Conservation (phyloP, 176 grass and related monocot genomes). For the Aegilops tauschii region DNA sequence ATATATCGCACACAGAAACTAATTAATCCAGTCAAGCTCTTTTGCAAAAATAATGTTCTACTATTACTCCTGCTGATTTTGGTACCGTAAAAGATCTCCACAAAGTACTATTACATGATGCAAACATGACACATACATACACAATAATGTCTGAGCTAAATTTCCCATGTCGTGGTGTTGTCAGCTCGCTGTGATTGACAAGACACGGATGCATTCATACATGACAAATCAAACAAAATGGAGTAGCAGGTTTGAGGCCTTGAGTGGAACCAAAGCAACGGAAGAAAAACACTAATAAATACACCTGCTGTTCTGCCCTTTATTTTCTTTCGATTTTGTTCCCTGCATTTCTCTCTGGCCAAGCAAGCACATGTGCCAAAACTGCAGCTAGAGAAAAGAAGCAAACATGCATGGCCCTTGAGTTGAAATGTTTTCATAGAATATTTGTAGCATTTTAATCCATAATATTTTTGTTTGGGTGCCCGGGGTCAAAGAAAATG, state of each 20-base stretch:
- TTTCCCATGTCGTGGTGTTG: not conserved
- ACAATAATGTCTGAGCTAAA: not conserved
- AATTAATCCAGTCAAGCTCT: not conserved
- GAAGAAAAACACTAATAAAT: not conserved
- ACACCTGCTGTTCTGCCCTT: not conserved
- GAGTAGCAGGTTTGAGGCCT: not conserved
- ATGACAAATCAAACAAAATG: not conserved
- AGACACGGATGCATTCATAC: not conserved
- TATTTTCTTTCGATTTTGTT: not conserved
- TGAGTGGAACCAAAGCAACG: conserved; percentile 35
- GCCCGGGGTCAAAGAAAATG: too few species aligned
- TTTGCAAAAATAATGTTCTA: not conserved
- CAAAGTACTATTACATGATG: not conserved
- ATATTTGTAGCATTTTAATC: not conserved
- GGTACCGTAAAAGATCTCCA: not conserved
- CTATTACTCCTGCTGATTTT: too few species aligned
- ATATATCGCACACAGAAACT: too few species aligned
- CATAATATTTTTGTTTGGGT: too few species aligned
- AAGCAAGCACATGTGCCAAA: conserved; percentile 82
- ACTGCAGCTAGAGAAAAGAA: conserved; percentile 42
- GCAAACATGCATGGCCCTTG: not conserved
- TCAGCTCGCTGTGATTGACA: not conserved
- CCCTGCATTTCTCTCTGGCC: conserved; percentile 45
- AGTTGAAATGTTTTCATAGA: not conserved
- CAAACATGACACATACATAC: not conserved